Percentiles rank a stretch among this genome's conserved stretches.
Conservation (phyloP, 2,329 filamentous ascomycete genomes). For the Iodosphaeria phyllophila region DNA sequence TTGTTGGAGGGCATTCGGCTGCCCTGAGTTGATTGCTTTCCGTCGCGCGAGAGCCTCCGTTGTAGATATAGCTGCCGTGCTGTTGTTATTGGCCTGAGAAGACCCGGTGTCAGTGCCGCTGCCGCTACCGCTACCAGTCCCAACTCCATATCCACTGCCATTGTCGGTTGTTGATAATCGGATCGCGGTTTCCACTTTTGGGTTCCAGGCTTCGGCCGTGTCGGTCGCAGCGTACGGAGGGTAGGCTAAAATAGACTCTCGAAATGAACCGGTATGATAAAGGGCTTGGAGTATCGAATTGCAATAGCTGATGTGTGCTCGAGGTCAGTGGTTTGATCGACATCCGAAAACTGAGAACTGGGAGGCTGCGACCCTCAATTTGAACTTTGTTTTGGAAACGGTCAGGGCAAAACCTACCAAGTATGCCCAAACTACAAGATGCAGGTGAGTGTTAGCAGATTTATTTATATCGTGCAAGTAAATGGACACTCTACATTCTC, state of each 20-base stretch:
- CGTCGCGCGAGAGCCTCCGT: constrained; percentile 38
- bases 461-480: constrained; percentile 1
- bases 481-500: constrained; percentile 61
- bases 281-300: constrained; percentile 97
- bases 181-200: constrained; percentile 42
- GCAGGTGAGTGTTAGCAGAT: not conserved
- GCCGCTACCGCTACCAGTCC: too few species aligned
- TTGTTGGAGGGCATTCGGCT: constrained; percentile 32
- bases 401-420: too few species aligned
- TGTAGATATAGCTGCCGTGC: constrained; percentile 30
- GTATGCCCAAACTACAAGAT: constrained; percentile 74
- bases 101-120: too few species aligned
- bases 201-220: constrained; percentile 39
- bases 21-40: constrained; percentile 32
- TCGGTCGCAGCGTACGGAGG: constrained; percentile 54
- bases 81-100: constrained; percentile 28
- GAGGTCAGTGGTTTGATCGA: not conserved
- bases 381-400: too few species aligned
- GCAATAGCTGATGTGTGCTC: constrained; percentile 55
- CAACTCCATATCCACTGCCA: too few species aligned
- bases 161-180: constrained; percentile 31
- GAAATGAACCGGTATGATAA: constrained; percentile 87
- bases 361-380: too few species aligned
- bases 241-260: constrained; percentile 85
- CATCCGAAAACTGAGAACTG: not conserved